Evolutionary conservation across 2,329 filamentous ascomycete genomes (phyloP).

Genomic region (Triangularia setosa): DNA sequence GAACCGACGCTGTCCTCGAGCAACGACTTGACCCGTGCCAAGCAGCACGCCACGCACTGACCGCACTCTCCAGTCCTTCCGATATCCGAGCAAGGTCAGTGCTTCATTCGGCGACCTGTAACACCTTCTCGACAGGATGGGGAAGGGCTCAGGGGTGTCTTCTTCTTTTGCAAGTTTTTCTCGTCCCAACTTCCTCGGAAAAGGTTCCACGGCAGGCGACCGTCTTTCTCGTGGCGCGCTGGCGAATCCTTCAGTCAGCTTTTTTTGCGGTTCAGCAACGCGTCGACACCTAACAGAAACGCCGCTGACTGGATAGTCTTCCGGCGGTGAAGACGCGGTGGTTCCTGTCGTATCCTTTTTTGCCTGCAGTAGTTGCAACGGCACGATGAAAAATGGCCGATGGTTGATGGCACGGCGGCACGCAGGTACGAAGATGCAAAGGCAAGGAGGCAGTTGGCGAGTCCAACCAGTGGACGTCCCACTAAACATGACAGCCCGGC

Average conservation of each 20-base stretch:
- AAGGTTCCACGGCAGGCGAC: neutral
- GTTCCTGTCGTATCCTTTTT: neutral
- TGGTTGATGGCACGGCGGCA: neutral
- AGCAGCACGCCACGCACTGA: neutral
- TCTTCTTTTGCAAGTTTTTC: neutral
- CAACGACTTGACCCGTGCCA: constrained; percentile 1
- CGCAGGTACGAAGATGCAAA: constrained; percentile 7
- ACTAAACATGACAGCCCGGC: constrained; percentile 1
- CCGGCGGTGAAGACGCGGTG: constrained; percentile 13
- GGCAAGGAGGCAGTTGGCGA: constrained; percentile 5
- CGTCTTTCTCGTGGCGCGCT: neutral
- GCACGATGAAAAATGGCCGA: neutral
- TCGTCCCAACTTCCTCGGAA: constrained; percentile 6
- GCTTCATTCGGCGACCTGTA: constrained; percentile 17
- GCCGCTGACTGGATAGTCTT: neutral
- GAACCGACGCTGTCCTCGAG: neutral
- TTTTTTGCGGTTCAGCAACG: neutral
- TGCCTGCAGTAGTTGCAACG: neutral
- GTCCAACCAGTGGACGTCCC: neutral
- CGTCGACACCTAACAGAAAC: neutral
- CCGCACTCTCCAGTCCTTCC: neutral
- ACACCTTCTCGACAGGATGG: constrained; percentile 13
- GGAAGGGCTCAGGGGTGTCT: neutral
- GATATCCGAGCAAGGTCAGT: neutral
- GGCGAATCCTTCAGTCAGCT: neutral